A percentile compares a stretch with the other conserved stretches of the same genome.
These are phyloP conservation scores for Claviceps fusiformis DNA, from an alignment of 2,329 filamentous ascomycete genomes.

Conservation along the genomic window DNA sequence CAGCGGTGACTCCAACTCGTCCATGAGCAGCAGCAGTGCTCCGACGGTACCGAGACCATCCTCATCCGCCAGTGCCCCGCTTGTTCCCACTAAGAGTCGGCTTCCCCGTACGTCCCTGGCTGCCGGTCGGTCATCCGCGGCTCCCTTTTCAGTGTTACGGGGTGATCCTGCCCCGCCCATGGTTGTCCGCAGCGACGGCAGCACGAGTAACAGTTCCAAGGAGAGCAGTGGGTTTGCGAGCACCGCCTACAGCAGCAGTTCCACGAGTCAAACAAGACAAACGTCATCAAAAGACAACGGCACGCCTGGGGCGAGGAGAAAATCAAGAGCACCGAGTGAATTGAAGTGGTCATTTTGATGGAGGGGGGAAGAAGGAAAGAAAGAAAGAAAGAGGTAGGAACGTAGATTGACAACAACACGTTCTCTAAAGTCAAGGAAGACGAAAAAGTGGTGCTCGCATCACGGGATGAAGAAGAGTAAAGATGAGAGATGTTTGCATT, in stretches of 20 bases:
- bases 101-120: constrained; percentile 25
- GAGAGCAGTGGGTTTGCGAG: constrained; percentile 15
- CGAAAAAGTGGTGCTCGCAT: too few relatives aligned
- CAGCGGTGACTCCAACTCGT: constrained; percentile 24
- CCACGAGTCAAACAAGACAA: not conserved
- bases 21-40: constrained; percentile 10
- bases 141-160: constrained; percentile 7
- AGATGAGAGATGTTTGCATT: too few relatives aligned
- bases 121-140: constrained; percentile 13
- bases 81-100: constrained; percentile 21
- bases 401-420: too few relatives aligned
- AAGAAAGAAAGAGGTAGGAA: too few relatives aligned
- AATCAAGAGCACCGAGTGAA: constrained; percentile 14
- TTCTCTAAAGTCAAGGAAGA: too few relatives aligned
- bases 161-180: constrained; percentile 13
- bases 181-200: constrained; percentile 25
- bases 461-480: too few relatives aligned
- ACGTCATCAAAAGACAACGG: constrained; percentile 3
- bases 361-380: too few relatives aligned
- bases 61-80: not conserved
- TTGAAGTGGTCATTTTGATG: constrained; percentile 12
- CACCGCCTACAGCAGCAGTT: not conserved
- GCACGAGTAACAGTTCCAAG: constrained; percentile 19
- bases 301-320: constrained; percentile 12
- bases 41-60: constrained; percentile 3